Conservation (phyloP, 2,329 filamentous ascomycete genomes). For the Ramichloridium luteum region DNA sequence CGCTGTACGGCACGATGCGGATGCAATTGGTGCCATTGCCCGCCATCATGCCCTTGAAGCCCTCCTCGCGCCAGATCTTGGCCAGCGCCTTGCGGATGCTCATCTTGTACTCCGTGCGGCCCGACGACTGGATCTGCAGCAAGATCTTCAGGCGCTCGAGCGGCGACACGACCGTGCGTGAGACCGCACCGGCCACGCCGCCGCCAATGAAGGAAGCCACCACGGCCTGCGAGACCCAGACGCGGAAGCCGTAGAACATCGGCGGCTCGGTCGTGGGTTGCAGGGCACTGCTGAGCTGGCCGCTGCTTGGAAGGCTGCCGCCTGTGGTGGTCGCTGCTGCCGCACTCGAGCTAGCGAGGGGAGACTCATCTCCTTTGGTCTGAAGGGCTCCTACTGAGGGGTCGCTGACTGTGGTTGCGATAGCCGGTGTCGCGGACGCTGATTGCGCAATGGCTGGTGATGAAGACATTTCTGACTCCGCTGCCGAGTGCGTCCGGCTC, state of each 20-base stretch:
- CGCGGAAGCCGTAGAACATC: constrained; percentile 12
- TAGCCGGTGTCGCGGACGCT: background rate
- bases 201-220: constrained; percentile 87
- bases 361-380: too few species aligned
- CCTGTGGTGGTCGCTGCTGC: too few species aligned
- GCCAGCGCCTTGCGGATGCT: constrained; percentile 75
- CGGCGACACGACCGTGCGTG: constrained; percentile 89
- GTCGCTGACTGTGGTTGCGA: too few species aligned
- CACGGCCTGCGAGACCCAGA: constrained; percentile 62
- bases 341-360: too few species aligned
- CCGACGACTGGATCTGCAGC: constrained; percentile 88
- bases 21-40: constrained; percentile 98
- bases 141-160: constrained; percentile 93
- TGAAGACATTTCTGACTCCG: background rate
- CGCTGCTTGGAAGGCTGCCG: too few species aligned
- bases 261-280: too few species aligned
- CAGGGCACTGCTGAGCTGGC: too few species aligned
- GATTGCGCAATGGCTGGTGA: background rate
- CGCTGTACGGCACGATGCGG: constrained; percentile 94
- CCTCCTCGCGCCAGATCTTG: constrained; percentile 97
- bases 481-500: background rate
- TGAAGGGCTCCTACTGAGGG: too few species aligned
- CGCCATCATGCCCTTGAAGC: constrained; percentile 93
- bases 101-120: constrained; percentile 84
- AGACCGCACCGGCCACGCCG: constrained; percentile 91